Percentiles rank a stretch among this genome's conserved stretches.
These are phyloP conservation scores for Emericellopsis cladophorae DNA, from an alignment of 2,329 filamentous ascomycete genomes.

Conservation along the genomic window DNA sequence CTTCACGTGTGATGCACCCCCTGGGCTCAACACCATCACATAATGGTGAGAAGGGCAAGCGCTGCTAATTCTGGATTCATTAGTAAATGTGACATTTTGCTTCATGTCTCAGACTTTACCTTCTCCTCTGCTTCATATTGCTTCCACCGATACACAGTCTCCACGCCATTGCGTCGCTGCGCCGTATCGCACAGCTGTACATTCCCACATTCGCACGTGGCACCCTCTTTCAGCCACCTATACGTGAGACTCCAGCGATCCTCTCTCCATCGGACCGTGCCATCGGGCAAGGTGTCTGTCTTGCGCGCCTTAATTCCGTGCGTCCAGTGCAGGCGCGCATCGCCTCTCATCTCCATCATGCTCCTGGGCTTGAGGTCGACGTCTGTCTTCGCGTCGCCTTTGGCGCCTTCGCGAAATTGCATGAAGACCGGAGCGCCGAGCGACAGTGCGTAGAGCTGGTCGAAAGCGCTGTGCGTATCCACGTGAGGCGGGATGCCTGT, in stretches of 20 bases:
- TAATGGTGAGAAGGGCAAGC: no score
- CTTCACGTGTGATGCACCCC: no score
- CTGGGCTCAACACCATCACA: no score
- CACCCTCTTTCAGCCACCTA: slow-evolving; percentile 33
- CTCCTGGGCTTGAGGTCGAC: slow-evolving; percentile 34
- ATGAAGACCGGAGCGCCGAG: slow-evolving; percentile 29
- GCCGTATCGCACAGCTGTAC: slow-evolving; percentile 37
- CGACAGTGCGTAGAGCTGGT: slow-evolving; percentile 30
- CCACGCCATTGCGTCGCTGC: slow-evolving; percentile 28
- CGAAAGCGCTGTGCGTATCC: slow-evolving; percentile 38
- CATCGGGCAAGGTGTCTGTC: slow-evolving; percentile 33
- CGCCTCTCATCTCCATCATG: slow-evolving; percentile 37
- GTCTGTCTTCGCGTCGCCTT: slow-evolving; percentile 15
- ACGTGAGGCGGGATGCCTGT: slow-evolving; percentile 48
- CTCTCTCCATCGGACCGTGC: slow-evolving; percentile 24
- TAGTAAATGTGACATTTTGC: no score
- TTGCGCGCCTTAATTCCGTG: slow-evolving; percentile 42
- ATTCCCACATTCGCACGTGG: slow-evolving; percentile 36
- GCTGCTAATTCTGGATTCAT: no score
- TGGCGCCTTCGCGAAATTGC: slow-evolving; percentile 21
- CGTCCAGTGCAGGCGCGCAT: slow-evolving; percentile 39
- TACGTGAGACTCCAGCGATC: slow-evolving; percentile 44
- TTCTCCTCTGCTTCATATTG: slow-evolving; percentile 4
- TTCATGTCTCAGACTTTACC: no score
- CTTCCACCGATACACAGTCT: slow-evolving; percentile 38